These are phyloP conservation scores for Phialocephala sp. DNA, from an alignment of 2,329 filamentous ascomycete genomes.

Conservation along the genomic window DNA sequence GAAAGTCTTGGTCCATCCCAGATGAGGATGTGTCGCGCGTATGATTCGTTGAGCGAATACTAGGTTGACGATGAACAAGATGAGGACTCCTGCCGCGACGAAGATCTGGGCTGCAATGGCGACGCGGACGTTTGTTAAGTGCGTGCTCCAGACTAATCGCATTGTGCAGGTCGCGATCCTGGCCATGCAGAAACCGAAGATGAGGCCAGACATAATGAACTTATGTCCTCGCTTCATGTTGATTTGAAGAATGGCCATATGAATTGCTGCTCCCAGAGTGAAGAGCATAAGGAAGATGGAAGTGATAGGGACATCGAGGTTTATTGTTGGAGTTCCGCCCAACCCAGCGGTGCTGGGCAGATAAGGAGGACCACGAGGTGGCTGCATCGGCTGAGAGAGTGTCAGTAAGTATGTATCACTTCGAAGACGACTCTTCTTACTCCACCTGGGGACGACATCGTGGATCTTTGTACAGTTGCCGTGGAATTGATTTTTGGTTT, in stretches of 20 bases:
- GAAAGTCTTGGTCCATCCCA: conserved; percentile 70
- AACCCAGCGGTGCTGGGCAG: conserved; percentile 51
- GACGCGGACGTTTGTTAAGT: conserved; percentile 29
- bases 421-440: conserved; percentile 5
- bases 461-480: not conserved
- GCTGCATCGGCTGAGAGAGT: conserved; percentile 6
- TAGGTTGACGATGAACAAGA: conserved; percentile 80
- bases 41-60: conserved; percentile 78
- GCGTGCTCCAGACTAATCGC: conserved; percentile 66
- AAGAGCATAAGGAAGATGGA: conserved; percentile 67
- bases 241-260: conserved; percentile 63
- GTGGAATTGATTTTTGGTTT: not conserved
- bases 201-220: conserved; percentile 62
- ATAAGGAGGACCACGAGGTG: conserved; percentile 34
- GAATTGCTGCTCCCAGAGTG: conserved; percentile 54
- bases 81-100: conserved; percentile 54
- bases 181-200: conserved; percentile 61
- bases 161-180: conserved; percentile 45
- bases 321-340: conserved; percentile 62
- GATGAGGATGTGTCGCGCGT: conserved; percentile 70
- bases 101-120: conserved; percentile 39
- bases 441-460: conserved; percentile 10
- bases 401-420: conserved; percentile 8
- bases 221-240: conserved; percentile 60
- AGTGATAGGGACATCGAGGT: conserved; percentile 68